A percentile compares a stretch with the other conserved stretches of the same genome.
phyloP scores from a whole-genome alignment of 169 alveolate species.

The Babesia bigemina region DNA sequence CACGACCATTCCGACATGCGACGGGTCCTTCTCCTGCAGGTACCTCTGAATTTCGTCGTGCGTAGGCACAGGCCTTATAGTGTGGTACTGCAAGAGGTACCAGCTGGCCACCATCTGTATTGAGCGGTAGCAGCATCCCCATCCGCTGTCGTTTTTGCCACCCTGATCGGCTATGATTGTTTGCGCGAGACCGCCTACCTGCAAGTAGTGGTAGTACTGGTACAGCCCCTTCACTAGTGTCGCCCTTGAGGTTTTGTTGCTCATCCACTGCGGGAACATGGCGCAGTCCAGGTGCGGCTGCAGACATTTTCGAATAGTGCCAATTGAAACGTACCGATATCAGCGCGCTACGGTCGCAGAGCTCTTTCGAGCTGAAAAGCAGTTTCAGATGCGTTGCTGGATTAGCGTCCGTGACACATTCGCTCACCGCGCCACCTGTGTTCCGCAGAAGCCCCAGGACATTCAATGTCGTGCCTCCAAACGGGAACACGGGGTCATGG shows the following conservation, averaged over 20 bases:
- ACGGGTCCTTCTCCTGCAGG: constrained; percentile 65
- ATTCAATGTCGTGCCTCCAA: constrained; percentile 42
- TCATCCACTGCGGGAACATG: constrained; percentile 65
- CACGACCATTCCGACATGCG: constrained; percentile 54
- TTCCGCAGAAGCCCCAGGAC: constrained; percentile 17
- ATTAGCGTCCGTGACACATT: constrained; percentile 1
- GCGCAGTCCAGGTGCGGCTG: constrained; percentile 54
- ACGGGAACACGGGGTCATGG: constrained; percentile 24
- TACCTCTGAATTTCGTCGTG: constrained; percentile 65
- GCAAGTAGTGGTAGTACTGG: constrained; percentile 73
- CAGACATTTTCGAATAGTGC: background rate
- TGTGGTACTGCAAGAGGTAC: constrained; percentile 71
- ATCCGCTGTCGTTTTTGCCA: constrained; percentile 74
- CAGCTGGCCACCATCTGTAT: constrained; percentile 78
- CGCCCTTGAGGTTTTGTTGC: constrained; percentile 48
- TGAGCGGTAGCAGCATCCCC: constrained; percentile 81
- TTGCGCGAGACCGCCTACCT: constrained; percentile 12
- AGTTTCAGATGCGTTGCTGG: constrained; percentile 23
- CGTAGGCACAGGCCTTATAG: constrained; percentile 63
- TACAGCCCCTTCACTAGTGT: constrained; percentile 60
- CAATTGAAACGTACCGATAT: constrained; percentile 32
- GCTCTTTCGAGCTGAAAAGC: constrained; percentile 10
- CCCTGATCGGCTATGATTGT: constrained; percentile 31
- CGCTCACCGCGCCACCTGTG: background rate
- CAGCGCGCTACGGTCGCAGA: constrained; percentile 28